Conservation (phyloP, 495 filamentous ascomycete species). For the Rhizodiscina lignyota region DNA sequence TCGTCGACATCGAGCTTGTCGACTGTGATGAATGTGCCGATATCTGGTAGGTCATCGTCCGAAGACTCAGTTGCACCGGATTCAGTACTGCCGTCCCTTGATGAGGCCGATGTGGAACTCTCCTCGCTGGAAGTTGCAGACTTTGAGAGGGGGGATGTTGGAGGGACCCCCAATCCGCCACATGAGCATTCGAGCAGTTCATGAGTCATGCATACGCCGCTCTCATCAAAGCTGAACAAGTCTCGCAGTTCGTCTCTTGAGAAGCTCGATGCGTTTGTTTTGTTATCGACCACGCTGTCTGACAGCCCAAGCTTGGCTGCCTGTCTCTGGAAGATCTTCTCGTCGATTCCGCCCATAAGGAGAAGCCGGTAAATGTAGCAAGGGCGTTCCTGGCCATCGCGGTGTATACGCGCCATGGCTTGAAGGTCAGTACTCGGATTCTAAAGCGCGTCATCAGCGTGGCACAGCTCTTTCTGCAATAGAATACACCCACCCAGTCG, state of each 20-base stretch:
- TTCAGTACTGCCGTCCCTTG: too few species aligned
- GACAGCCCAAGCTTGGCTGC: constrained; percentile 58
- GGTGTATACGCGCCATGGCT: constrained; percentile 74
- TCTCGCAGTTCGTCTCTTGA: constrained; percentile 52
- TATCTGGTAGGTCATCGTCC: too few species aligned
- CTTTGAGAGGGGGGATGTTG: too few species aligned
- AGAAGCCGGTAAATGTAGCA: constrained; percentile 63
- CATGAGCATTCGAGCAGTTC: constrained; percentile 53
- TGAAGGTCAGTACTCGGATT: constrained; percentile 69
- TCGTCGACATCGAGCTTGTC: too few species aligned
- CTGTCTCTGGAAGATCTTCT: constrained; percentile 77
- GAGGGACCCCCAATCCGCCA: too few species aligned
- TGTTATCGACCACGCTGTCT: constrained; percentile 49
- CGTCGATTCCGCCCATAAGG: constrained; percentile 56
- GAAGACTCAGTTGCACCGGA: too few species aligned
- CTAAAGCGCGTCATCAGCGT: too few species aligned
- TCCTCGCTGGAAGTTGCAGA: too few species aligned
- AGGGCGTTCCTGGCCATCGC: constrained; percentile 56
- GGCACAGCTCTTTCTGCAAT: too few species aligned
- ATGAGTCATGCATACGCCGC: constrained; percentile 46
- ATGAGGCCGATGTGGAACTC: too few species aligned
- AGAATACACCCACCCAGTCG: too few species aligned
- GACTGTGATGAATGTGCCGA: too few species aligned
- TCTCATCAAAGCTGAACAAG: constrained; percentile 52
- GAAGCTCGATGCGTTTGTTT: constrained; percentile 42